phyloP scores from a whole-genome alignment of 2,329 filamentous ascomycete genomes.

The Colletotrichum tamarilloi region DNA sequence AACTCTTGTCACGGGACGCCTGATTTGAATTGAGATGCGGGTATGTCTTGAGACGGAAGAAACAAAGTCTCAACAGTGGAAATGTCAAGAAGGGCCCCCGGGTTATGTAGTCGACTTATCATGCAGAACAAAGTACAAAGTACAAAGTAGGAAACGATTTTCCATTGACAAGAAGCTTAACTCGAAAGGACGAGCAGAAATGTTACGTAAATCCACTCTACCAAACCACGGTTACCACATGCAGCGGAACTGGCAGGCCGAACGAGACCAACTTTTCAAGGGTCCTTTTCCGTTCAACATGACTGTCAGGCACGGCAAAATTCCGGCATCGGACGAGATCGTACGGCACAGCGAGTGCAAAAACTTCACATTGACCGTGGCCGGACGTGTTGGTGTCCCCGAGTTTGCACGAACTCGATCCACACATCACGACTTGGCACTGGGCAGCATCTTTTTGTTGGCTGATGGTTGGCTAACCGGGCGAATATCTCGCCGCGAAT shows the following conservation, averaged over 20 bases:
- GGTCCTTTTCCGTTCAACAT: too few relatives aligned
- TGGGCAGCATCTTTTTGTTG: too few relatives aligned
- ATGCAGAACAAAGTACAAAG: not conserved
- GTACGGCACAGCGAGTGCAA: not conserved
- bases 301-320: too few relatives aligned
- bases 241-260: not conserved
- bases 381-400: not conserved
- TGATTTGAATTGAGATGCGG: not conserved
- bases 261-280: not conserved
- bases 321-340: constrained; percentile 16
- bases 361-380: not conserved
- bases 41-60: too few relatives aligned
- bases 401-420: constrained; percentile 18
- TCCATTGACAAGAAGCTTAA: constrained; percentile 15
- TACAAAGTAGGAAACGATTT: not conserved
- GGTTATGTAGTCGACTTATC: not conserved
- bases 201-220: constrained; percentile 21
- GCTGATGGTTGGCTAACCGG: constrained; percentile 3
- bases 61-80: not conserved
- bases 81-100: not conserved
- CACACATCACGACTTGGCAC: constrained; percentile 15
- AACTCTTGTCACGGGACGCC: not conserved
- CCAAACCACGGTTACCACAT: not conserved
- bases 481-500: not conserved
- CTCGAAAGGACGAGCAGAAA: not conserved